phyloP scores from a whole-genome alignment of 176 grass and related monocot species.

The Typha latifolia region DNA sequence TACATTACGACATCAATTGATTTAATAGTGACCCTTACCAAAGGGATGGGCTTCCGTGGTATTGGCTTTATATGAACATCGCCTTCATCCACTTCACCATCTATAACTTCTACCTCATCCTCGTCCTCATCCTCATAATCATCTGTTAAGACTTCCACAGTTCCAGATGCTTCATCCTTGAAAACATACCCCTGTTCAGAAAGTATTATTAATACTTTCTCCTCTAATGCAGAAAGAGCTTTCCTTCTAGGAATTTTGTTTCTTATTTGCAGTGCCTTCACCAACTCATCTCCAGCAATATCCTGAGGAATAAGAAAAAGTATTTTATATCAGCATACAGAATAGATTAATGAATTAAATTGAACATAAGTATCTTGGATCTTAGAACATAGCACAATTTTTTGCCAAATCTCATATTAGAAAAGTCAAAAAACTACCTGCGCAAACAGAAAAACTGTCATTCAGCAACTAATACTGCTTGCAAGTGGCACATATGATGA shows the following conservation, averaged over 20 bases:
- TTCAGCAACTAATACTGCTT: too few relatives aligned
- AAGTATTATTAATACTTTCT: constrained; percentile 79
- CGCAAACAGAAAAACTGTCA: too few relatives aligned
- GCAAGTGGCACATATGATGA: too few relatives aligned
- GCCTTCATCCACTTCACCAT: constrained; percentile 98
- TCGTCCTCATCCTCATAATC: constrained; percentile 65
- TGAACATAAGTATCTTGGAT: background rate
- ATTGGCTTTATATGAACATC: constrained; percentile 92
- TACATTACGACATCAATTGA: too few relatives aligned
- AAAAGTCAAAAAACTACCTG: too few relatives aligned
- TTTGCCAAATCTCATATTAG: too few relatives aligned
- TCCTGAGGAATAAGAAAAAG: constrained; percentile 46
- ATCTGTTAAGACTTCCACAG: constrained; percentile 47
- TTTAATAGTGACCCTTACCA: constrained; percentile 32
- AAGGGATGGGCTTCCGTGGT: constrained; percentile 39
- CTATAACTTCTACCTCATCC: constrained; percentile 57
- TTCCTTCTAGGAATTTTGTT: constrained; percentile 85
- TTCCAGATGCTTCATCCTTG: constrained; percentile 42
- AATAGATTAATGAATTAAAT: constrained; percentile 2
- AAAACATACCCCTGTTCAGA: constrained; percentile 79
- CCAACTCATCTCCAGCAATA: constrained; percentile 82
- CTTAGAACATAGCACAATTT: too few relatives aligned
- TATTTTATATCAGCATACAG: constrained; percentile 18
- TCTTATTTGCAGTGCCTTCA: constrained; percentile 92
- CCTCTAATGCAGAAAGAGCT: constrained; percentile 72